A percentile compares a stretch with the other conserved stretches of the same genome.
phyloP scores from a whole-genome alignment of 2,329 filamentous ascomycete species.

The Venturia pyrina region DNA sequence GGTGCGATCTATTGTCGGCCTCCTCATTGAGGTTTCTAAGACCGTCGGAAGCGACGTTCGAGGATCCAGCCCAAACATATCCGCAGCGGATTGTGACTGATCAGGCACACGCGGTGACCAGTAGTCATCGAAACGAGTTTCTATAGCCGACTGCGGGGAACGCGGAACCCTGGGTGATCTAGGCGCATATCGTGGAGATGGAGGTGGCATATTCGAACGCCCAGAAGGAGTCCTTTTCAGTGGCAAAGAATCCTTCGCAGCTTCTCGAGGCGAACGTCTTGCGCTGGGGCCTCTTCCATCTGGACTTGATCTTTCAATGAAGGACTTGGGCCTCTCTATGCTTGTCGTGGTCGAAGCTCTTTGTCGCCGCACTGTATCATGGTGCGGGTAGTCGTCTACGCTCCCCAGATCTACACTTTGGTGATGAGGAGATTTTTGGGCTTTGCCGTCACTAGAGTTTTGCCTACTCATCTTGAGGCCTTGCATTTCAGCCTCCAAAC shows the following conservation, averaged over 20 bases:
- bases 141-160: constrained; percentile 4
- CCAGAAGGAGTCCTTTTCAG: constrained; percentile 3
- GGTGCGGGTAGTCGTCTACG: constrained; percentile 7
- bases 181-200: not conserved
- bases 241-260: not conserved
- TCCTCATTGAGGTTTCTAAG: constrained; percentile 3
- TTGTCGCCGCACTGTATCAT: constrained; percentile 5
- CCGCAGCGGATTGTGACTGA: constrained; percentile 1
- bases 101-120: not conserved
- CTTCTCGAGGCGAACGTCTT: constrained; percentile 4
- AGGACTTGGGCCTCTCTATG: constrained; percentile 3
- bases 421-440: not conserved
- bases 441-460: not conserved
- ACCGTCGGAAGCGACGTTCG: constrained; percentile 10
- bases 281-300: not conserved
- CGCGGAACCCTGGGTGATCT: not conserved
- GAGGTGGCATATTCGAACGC: not conserved
- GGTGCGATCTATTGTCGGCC: not conserved
- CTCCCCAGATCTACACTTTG: constrained; percentile 9
- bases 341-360: constrained; percentile 5
- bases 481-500: not conserved
- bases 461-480: not conserved
- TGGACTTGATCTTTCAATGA: constrained; percentile 3
- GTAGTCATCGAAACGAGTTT: constrained; percentile 4
- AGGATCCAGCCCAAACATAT: constrained; percentile 10